Evolutionary conservation across 495 filamentous ascomycete species (phyloP).

Genomic region (Penicillium ochrochloron): DNA sequence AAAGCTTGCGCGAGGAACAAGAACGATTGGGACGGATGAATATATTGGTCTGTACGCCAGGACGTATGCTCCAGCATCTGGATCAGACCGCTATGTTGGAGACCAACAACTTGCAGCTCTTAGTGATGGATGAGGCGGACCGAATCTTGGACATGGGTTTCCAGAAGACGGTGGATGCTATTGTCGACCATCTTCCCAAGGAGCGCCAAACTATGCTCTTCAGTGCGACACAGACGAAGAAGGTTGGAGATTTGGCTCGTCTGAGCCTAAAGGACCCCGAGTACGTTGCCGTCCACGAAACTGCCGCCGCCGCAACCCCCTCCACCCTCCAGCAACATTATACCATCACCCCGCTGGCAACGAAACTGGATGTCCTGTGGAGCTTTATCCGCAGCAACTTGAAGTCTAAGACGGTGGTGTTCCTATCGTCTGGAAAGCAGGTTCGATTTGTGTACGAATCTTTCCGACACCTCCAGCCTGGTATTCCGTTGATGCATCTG

Average conservation of each 20-base stretch:
- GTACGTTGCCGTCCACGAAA: constrained; percentile 92
- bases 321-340: constrained; percentile 88
- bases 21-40: constrained; percentile 92
- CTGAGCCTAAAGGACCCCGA: constrained; percentile 88
- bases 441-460: constrained; percentile 94
- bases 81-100: constrained; percentile 93
- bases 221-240: constrained; percentile 94
- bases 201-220: constrained; percentile 91
- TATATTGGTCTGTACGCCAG: constrained; percentile 95
- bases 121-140: constrained; percentile 96
- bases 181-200: constrained; percentile 88
- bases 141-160: constrained; percentile 99
- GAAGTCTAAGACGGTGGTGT: constrained; percentile 91
- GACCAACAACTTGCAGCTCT: constrained; percentile 85
- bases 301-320: constrained; percentile 80
- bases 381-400: constrained; percentile 88
- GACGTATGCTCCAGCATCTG: constrained; percentile 92
- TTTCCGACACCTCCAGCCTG: constrained; percentile 91
- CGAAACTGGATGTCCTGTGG: constrained; percentile 91
- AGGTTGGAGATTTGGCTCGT: constrained; percentile 87
- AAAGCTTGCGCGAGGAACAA: constrained; percentile 84
- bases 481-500: constrained; percentile 92
- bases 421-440: constrained; percentile 92
- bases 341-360: constrained; percentile 76
- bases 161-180: constrained; percentile 86